Evolutionary conservation across 2,329 filamentous ascomycete genomes (phyloP).

Genomic region (Podosphaera aphanis): DNA sequence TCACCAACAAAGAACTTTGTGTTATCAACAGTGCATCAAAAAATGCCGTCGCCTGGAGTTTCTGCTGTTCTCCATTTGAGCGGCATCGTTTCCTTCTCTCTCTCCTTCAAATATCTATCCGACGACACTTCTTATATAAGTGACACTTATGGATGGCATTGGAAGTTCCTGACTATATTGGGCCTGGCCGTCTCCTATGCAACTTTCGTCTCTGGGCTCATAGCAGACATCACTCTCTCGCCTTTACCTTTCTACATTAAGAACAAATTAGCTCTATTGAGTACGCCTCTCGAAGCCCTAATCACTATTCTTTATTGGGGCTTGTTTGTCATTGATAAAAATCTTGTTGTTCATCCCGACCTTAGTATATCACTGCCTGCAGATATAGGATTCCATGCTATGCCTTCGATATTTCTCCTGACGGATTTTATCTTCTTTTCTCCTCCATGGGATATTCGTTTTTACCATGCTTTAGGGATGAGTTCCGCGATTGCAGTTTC

Average conservation of each 20-base stretch:
- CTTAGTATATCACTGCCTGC: constrained; percentile 29
- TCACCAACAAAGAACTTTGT: too few species aligned
- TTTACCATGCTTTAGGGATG: constrained; percentile 32
- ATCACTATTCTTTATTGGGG: constrained; percentile 55
- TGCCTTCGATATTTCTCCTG: constrained; percentile 39
- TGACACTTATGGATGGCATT: constrained; percentile 30
- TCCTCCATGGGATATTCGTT: constrained; percentile 46
- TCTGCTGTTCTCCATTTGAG: constrained; percentile 38
- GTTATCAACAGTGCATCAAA: too few species aligned
- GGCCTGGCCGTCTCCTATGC: constrained; percentile 36
- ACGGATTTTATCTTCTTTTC: constrained; percentile 45
- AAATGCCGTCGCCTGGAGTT: constrained; percentile 31
- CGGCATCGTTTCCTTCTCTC: constrained; percentile 28
- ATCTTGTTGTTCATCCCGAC: constrained; percentile 28
- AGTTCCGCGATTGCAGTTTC: constrained; percentile 34
- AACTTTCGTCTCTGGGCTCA: constrained; percentile 36
- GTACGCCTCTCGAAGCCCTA: constrained; percentile 45
- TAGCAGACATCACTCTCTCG: constrained; percentile 40
- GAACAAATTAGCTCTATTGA: constrained; percentile 40
- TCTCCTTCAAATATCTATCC: constrained; percentile 28
- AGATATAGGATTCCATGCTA: constrained; percentile 42
- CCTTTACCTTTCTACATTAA: constrained; percentile 37
- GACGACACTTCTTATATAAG: constrained; percentile 28
- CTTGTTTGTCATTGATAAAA: constrained; percentile 30
- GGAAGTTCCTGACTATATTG: constrained; percentile 45